Conservation (phyloP, 2,329 filamentous ascomycete genomes). For the Stemphylium vesicarium region DNA sequence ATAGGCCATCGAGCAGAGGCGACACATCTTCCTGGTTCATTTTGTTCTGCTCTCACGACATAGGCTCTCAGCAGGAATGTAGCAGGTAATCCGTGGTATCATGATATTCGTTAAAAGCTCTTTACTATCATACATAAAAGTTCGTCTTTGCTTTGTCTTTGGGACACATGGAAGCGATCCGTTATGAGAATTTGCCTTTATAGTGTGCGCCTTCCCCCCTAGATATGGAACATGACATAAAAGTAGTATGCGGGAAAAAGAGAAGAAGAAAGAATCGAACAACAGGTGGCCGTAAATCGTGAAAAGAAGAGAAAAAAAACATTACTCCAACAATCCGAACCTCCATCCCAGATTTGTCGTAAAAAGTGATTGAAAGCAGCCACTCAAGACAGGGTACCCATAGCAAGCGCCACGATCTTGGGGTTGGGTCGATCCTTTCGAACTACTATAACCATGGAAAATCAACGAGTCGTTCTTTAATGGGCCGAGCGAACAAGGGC, state of each 20-base stretch:
- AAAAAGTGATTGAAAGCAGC: neutral
- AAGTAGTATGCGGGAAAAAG: neutral
- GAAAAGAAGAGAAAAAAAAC: neutral
- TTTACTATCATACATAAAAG: constrained; percentile 9
- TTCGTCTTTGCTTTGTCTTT: constrained; percentile 1
- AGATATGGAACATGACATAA: neutral
- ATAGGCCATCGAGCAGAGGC: too few relatives aligned
- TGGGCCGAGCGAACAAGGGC: constrained; percentile 79
- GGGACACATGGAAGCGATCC: neutral
- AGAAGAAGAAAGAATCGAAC: neutral
- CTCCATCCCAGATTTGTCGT: too few relatives aligned
- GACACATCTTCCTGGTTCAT: too few relatives aligned
- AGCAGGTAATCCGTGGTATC: neutral
- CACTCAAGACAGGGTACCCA: constrained; percentile 12
- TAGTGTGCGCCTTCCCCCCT: neutral
- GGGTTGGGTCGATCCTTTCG: constrained; percentile 48
- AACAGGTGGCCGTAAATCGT: neutral
- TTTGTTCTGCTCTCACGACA: neutral
- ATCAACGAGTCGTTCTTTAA: constrained; percentile 47
- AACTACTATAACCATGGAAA: constrained; percentile 39
- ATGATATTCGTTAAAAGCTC: neutral
- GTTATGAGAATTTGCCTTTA: constrained; percentile 8
- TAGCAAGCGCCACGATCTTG: constrained; percentile 48
- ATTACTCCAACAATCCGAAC: neutral
- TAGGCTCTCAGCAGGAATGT: neutral